phyloP scores from a whole-genome alignment of 257 asterid genomes.

The Solanum gandarillasii region DNA sequence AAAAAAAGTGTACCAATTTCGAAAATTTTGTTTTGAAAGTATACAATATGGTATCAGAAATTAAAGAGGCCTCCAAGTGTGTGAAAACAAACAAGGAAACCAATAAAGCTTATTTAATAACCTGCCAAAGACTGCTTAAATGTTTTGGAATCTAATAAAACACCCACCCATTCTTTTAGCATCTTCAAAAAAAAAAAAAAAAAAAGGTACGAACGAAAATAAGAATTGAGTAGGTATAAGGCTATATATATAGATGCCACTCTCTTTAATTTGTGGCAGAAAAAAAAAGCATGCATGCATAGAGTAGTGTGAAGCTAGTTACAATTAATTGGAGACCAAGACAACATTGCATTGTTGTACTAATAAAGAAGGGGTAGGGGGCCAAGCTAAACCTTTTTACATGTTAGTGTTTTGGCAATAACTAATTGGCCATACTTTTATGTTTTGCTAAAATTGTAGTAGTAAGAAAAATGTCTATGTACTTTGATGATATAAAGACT shows the following conservation, averaged over 20 bases:
- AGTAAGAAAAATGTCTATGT: not conserved
- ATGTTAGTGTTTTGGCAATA: not conserved
- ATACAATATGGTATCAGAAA: not conserved
- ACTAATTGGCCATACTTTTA: conserved; percentile 12
- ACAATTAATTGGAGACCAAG: not conserved
- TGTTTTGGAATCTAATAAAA: conserved; percentile 2
- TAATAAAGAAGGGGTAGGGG: not conserved
- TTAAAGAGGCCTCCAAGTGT: not conserved
- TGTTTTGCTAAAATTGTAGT: not conserved
- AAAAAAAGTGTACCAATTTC: conserved; percentile 5
- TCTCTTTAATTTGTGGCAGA: not conserved
- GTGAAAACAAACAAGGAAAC: conserved; percentile 1
- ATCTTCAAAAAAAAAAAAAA: not conserved
- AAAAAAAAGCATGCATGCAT: not conserved
- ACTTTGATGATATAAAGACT: not conserved
- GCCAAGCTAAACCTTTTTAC: not conserved
- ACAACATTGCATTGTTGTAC: not conserved
- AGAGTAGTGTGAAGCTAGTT: not conserved
- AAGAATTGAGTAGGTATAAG: not conserved
- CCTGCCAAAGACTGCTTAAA: not conserved
- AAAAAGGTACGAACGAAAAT: not conserved
- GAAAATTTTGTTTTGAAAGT: not conserved
- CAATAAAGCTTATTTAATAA: not conserved
- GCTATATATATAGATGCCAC: not conserved
- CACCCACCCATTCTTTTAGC: not conserved